phyloP scores from a whole-genome alignment of 2,329 filamentous ascomycete species.

The Alternaria burnsii region DNA sequence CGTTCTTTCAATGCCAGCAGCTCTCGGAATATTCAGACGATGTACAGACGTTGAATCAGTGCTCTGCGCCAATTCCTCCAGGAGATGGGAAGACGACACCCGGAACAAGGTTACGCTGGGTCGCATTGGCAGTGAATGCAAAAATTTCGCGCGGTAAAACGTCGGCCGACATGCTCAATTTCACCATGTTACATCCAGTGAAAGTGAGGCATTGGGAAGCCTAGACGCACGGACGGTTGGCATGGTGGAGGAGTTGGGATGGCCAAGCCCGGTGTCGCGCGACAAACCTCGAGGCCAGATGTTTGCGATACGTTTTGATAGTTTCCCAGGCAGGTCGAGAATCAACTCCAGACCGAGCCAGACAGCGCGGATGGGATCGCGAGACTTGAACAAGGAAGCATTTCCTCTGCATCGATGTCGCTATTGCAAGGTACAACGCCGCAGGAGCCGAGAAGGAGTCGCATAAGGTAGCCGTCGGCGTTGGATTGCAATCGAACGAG shows the following conservation, averaged over 20 bases:
- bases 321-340: background rate
- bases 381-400: background rate
- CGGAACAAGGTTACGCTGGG: slow-evolving; percentile 1
- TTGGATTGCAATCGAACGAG: background rate
- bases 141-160: slow-evolving; percentile 15
- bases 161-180: slow-evolving; percentile 3
- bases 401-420: background rate
- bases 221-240: slow-evolving; percentile 4
- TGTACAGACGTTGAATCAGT: background rate
- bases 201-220: slow-evolving; percentile 15
- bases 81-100: background rate
- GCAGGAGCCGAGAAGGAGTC: background rate
- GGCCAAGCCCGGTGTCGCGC: background rate
- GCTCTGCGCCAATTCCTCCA: background rate
- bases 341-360: background rate
- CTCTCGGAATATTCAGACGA: background rate
- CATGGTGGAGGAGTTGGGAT: slow-evolving; percentile 1
- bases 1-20: background rate
- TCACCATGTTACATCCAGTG: slow-evolving; percentile 4
- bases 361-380: background rate
- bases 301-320: background rate
- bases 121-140: slow-evolving; percentile 9
- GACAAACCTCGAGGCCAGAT: background rate
- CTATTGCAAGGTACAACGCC: background rate
- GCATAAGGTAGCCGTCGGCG: slow-evolving; percentile 1